These are phyloP conservation scores for Russula compacta DNA, from an alignment of 768 basidiomycete genomes.

Conservation along the genomic window DNA sequence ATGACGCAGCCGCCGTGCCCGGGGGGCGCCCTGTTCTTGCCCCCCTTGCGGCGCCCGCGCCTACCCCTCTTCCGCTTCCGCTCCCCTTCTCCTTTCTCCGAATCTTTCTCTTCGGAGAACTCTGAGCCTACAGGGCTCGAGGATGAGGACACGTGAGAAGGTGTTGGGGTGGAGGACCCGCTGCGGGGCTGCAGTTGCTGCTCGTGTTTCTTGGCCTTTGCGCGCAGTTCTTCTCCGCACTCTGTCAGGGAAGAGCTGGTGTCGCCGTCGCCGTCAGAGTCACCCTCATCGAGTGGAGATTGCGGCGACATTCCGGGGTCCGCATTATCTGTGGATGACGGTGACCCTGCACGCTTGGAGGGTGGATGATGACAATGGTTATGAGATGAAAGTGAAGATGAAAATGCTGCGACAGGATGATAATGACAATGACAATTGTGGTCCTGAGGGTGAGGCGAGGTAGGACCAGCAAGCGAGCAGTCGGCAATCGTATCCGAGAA, in stretches of 20 bases:
- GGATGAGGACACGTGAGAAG: background rate
- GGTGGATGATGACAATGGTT: background rate
- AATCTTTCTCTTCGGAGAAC: background rate
- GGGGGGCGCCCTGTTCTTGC: background rate
- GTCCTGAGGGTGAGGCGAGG: background rate
- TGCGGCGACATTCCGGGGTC: no score
- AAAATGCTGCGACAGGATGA: background rate
- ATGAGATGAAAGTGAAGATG: no score
- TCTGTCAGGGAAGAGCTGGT: background rate
- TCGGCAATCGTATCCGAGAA: no score
- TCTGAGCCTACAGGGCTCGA: background rate
- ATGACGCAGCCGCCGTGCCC: background rate
- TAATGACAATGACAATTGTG: background rate
- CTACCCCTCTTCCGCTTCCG: background rate
- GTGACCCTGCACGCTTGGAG: background rate
- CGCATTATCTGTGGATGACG: background rate
- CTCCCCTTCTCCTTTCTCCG: background rate
- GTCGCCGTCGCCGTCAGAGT: background rate
- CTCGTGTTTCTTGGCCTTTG: background rate
- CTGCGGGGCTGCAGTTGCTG: background rate
- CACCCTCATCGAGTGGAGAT: background rate
- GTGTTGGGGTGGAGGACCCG: background rate
- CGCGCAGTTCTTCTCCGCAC: no score
- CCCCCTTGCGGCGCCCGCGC: background rate
- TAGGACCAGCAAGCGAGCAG: background rate